Evolutionary conservation across 805 yeast species (phyloP).

Genomic region (Pichia californica): DNA sequence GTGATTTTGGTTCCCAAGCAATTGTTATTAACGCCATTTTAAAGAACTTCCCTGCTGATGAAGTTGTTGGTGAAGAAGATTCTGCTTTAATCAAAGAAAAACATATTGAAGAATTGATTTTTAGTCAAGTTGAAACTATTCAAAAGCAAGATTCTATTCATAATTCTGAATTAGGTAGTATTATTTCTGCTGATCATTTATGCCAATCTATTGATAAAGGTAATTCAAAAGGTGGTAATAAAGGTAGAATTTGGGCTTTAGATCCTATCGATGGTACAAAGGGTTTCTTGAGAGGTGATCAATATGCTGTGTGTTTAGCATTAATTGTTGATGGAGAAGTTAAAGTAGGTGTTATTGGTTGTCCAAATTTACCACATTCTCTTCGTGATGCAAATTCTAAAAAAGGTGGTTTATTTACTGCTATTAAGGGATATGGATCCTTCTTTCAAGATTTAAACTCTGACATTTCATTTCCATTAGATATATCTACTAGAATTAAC

Average conservation of each 20-base stretch:
- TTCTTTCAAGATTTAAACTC: constrained; percentile 41
- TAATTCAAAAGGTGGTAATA: constrained; percentile 66
- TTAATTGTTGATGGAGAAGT: constrained; percentile 80
- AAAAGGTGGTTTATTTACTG: constrained; percentile 72
- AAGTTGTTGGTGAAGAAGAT: constrained; percentile 92
- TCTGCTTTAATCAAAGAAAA: constrained; percentile 58
- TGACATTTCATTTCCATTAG: constrained; percentile 34
- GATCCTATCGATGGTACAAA: constrained; percentile 99
- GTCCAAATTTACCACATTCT: constrained; percentile 77
- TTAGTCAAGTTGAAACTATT: constrained; percentile 50
- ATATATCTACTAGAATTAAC: constrained; percentile 30
- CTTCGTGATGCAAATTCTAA: constrained; percentile 32
- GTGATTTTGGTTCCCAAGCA: constrained; percentile 96
- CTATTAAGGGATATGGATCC: constrained; percentile 63
- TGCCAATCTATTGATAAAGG: constrained; percentile 73
- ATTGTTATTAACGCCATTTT: constrained; percentile 78
- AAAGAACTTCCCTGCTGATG: constrained; percentile 75
- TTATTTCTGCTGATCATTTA: constrained; percentile 42
- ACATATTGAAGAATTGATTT: constrained; percentile 46
- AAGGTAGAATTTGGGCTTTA: constrained; percentile 90
- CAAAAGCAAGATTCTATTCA: constrained; percentile 38
- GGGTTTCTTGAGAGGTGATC: constrained; percentile 94
- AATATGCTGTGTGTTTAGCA: constrained; percentile 93
- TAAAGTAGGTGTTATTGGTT: constrained; percentile 88
- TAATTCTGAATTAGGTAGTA: constrained; percentile 32